Conservation (phyloP, 2,329 filamentous ascomycete species). For the Coleophoma eucalyptorum region DNA sequence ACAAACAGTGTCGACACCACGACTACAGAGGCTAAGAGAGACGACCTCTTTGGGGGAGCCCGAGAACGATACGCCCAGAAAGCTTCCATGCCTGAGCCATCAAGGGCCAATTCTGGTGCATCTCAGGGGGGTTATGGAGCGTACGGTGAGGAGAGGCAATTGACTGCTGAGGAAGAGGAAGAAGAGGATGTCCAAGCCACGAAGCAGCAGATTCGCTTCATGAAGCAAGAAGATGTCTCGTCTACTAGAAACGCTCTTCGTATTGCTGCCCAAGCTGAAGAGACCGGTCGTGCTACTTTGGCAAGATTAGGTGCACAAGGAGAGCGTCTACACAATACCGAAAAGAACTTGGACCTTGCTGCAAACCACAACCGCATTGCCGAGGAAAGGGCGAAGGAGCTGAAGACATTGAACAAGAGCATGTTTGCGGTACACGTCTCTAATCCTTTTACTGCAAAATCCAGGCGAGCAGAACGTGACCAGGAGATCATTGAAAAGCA, state of each 20-base stretch:
- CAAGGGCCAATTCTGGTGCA: slow-evolving; percentile 16
- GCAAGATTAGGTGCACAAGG: slow-evolving; percentile 73
- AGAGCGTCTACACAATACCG: slow-evolving; percentile 77
- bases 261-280: slow-evolving; percentile 64
- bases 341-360: slow-evolving; percentile 78
- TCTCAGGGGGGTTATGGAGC: slow-evolving; percentile 36
- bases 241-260: slow-evolving; percentile 67
- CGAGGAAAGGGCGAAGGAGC: slow-evolving; percentile 75
- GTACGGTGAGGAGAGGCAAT: slow-evolving; percentile 67
- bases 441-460: slow-evolving; percentile 73
- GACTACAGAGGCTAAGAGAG: slow-evolving; percentile 48
- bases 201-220: slow-evolving; percentile 69
- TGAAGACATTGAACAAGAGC: slow-evolving; percentile 81
- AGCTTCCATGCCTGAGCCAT: slow-evolving; percentile 15
- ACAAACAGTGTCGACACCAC: slow-evolving; percentile 36
- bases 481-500: slow-evolving; percentile 67
- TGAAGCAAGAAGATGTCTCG: slow-evolving; percentile 76
- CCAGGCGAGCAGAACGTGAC: slow-evolving; percentile 61
- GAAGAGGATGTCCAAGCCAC: slow-evolving; percentile 69
- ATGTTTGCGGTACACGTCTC: slow-evolving; percentile 85
- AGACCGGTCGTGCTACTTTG: slow-evolving; percentile 68
- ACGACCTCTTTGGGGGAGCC: slow-evolving; percentile 54
- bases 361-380: slow-evolving; percentile 72
- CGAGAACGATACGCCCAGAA: slow-evolving; percentile 27
- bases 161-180: slow-evolving; percentile 75